phyloP scores from a whole-genome alignment of 805 yeast species.

The Candida gorgasii region DNA sequence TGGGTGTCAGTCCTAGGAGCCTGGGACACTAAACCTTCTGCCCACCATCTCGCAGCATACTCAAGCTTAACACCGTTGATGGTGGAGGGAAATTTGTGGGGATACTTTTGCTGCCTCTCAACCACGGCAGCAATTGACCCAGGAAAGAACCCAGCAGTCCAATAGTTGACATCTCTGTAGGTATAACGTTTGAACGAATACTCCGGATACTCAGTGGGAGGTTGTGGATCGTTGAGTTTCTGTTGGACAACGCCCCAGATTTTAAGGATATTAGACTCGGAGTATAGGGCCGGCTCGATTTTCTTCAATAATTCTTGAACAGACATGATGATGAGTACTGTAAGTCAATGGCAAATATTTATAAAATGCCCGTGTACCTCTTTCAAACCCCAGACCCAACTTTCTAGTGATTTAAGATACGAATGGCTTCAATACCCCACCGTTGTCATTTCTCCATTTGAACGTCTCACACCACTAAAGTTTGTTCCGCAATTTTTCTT shows the following conservation, averaged over 20 bases:
- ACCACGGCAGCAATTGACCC: conserved; percentile 15
- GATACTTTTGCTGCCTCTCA: conserved; percentile 15
- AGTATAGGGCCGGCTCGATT: conserved; percentile 10
- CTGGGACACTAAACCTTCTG: conserved; percentile 11
- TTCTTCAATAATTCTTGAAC: neutral
- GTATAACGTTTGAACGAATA: conserved; percentile 14
- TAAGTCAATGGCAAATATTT: no score
- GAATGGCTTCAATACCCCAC: no score
- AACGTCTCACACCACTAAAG: no score
- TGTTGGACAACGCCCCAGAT: conserved; percentile 17
- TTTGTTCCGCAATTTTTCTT: no score
- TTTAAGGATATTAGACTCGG: conserved; percentile 15
- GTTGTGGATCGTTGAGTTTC: conserved; percentile 7
- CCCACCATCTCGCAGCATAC: conserved; percentile 19
- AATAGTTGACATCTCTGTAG: conserved; percentile 13
- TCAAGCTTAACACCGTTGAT: conserved; percentile 8
- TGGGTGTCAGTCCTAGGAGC: conserved; percentile 24
- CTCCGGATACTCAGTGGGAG: conserved; percentile 16
- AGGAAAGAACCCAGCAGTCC: conserved; percentile 20
- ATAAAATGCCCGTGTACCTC: no score
- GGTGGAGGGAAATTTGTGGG: conserved; percentile 9
- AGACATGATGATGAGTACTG: no score
- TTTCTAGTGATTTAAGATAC: no score
- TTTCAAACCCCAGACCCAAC: no score
- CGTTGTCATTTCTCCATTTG: no score